Base-by-base conservation (phyloP, 2,329 filamentous ascomycete species). In the Penicillium crustosum region DNA sequence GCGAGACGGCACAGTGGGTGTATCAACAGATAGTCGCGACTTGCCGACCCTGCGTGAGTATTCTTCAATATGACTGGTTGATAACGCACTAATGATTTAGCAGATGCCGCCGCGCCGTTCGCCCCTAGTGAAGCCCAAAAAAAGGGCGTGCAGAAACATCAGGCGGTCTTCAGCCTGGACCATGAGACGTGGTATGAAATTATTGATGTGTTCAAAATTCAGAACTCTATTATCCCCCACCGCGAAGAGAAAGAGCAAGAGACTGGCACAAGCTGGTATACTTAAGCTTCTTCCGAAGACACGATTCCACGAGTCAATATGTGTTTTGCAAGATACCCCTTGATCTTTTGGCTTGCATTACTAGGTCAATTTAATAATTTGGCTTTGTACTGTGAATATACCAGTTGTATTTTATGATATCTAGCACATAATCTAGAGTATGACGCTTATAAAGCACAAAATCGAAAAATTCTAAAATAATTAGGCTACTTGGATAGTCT, bases 131-230 rank as follows among this genome's bases (percentile, higher is more conserved):
- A 77, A 68, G 72, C 76, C 21, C 66, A 78, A 64, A 71, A 75
- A 54, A 81, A 84, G 59, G 83, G 85, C 41, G 79, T 85, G 19
- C 80, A 86, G 58, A 86, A 89, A 66, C 89, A 94, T 61, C 94
- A 99, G 75, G 90, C 93, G 13, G 88, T 99, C 23, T 85, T 97
- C 71, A 88, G 89, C 13, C 84, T 99, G 61, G 92, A 97, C 66
- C 94, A 92, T 79, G 82, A 85, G 1, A 90, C 85, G 0, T 99
- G 93, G 93, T 79, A 85, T 64, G 84, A 90, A 21, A 81, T 97
- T 44, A 88, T 96, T 49, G 75, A 89, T 10, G 85, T 85, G 0
- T 95, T 93, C 68, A 79, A 88, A 27, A 91, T 97, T 63, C 83
- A 78, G n/a, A 81, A 91, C 62, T 82, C 90, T 1, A 88, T 97